Evolutionary conservation across 176 grass and related monocot species (phyloP), one percentile per base, ranked within the genome.

Genomic region (Saccharum spontaneum): DNA sequence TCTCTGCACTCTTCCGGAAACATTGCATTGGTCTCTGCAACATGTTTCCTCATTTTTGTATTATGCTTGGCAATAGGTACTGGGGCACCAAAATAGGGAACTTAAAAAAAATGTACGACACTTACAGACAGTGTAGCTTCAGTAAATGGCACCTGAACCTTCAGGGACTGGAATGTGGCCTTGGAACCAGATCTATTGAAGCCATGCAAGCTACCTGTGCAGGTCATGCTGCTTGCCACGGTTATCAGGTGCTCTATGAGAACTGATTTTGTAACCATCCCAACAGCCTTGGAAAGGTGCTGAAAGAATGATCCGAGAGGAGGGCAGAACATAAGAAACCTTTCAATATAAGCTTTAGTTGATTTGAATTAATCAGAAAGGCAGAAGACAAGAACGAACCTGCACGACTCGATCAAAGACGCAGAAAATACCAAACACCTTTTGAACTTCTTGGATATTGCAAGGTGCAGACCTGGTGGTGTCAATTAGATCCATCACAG

Each of bases 191-290:
- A 81, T 81, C 75, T 88, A 49, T 80, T 90, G 85, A 94, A 94
- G 82, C 90, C 92, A 69, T 90, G 88, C 70, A 94, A 62, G 13
- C 76, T 72, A 20, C 87, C 92, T 76, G 87, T 88, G 82, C 69
- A 88, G 45, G 90, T 90, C 85, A 94, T 94, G 87, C 79, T 92
- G 60, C 85, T 94, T 80, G 90, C 84, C 49, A 94, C 87, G 5
- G 86, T 77, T 39, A 54, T 91, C n/a, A 92, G 78, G 69, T 90
- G 90, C 40, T 90, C 82, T 33, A 77, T 76, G 37, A 92, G 87
- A 84, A 94, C 87, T 80, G 82, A 81, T 80, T 94, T 90, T 52
- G 82, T 84, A 77, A 90, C 82, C 85, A 77, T 90, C 54, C 63
- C 86, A 41, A 90, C 81, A 5, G 89, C 49, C 81, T 76, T 92